Base-by-base conservation (phyloP, 805 yeast genomes). In the Torulaspora delbrueckii region DNA sequence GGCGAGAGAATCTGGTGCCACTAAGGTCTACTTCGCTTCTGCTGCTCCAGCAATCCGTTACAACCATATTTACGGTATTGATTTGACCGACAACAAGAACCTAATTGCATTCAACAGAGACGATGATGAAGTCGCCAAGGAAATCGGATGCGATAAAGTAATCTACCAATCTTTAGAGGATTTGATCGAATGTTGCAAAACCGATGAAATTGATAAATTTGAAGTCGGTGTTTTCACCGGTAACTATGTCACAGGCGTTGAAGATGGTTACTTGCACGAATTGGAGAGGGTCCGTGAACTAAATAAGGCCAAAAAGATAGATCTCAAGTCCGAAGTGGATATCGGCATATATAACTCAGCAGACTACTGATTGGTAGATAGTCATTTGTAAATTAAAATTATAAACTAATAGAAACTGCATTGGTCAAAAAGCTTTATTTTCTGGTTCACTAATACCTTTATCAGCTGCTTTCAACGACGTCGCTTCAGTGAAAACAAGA, bases 1-100 rank as follows among this genome's bases (percentile, higher is more conserved):
- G 99, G 99, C 99, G n/a, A 78, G 85, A 57, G 99, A 93, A 67
- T 96, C 98, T 4, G 99, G 99, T 47, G 99, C 99, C 37, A 82
- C 78, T 50, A 84, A 81, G 57, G 99, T 93, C n/a, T 91, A 79
- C 65, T 84, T 93, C 66, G 99, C 99, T 0, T 86, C 96, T 22
- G 93, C 97, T 62, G 95, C 99, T 12, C 99, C 99, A 24, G 95
- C 97, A n/a, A 93, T 93, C 59, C 80, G 99, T 67, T 81, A 74
- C 69, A 93, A 93, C 70, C 99, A 93, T 65, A 88, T 93, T 48
- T 93, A 93, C 66, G 99, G 99, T 65, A 93, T 93, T 55, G 99
- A 93, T 71, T 77, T 93, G 51, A 98, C 99, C 24, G 98, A 93
- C 62, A 86, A 91, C 40, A 86, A 81, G 66, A 96, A 96, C 8